Conservation (phyloP, 2,329 filamentous ascomycete species). For the Tolypocladium inflatum region DNA sequence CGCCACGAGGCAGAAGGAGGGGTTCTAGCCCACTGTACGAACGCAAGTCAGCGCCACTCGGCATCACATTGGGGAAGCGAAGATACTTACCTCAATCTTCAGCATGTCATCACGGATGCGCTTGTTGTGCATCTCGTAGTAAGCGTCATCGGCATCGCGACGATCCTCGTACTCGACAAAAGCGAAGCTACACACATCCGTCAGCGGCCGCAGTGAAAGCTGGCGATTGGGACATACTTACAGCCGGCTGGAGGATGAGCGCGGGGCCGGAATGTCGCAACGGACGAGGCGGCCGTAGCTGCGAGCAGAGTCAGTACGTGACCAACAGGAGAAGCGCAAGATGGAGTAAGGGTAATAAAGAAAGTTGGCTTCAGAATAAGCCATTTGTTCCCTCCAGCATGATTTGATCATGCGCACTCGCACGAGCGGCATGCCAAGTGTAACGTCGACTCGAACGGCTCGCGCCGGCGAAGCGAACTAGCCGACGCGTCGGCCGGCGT, state of each 20-base stretch:
- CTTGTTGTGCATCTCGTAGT: slow-evolving; percentile 99
- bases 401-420: slow-evolving; percentile 7
- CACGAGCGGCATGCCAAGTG: slow-evolving; percentile 11
- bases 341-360: slow-evolving; percentile 5
- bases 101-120: slow-evolving; percentile 89
- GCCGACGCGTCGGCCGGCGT: slow-evolving; percentile 16
- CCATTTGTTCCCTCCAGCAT: slow-evolving; percentile 3
- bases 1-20: slow-evolving; percentile 97
- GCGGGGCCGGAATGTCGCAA: slow-evolving; percentile 94
- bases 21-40: slow-evolving; percentile 89
- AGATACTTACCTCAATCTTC: slow-evolving; percentile 79
- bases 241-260: slow-evolving; percentile 90
- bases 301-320: slow-evolving; percentile 37
- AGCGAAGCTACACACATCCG: slow-evolving; percentile 56
- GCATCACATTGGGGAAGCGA: background rate
- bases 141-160: slow-evolving; percentile 96
- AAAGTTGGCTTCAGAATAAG: background rate
- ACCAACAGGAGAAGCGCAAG: background rate
- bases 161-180: slow-evolving; percentile 99
- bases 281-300: slow-evolving; percentile 97
- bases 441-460: slow-evolving; percentile 14
- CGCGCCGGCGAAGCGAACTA: slow-evolving; percentile 14
- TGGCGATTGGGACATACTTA: slow-evolving; percentile 42
- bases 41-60: slow-evolving; percentile 1
- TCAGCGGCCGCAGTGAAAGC: background rate